Conservation (phyloP, 176 grass and related monocot species). For the Pontederia paniculata region DNA sequence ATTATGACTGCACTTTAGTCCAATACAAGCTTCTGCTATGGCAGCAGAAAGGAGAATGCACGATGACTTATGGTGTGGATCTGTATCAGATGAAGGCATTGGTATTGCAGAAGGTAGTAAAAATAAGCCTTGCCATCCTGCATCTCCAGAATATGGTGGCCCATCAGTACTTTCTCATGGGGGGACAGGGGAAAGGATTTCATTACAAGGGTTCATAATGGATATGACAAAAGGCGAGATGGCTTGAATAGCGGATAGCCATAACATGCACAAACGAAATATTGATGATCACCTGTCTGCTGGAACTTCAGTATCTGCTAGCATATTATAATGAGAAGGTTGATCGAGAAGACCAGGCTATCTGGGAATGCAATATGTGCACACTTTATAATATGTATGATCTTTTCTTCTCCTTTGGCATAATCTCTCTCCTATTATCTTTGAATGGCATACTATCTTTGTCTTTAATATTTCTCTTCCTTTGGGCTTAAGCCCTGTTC, state of each 20-base stretch:
- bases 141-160: constrained; percentile 14
- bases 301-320: constrained; percentile 9
- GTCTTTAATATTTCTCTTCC: constrained; percentile 5
- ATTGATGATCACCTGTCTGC: constrained; percentile 13
- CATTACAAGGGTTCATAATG: not conserved
- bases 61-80: constrained; percentile 95
- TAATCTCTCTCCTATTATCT: not conserved
- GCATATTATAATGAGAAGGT: constrained; percentile 22
- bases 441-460: constrained; percentile 9
- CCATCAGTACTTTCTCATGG: constrained; percentile 1
- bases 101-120: constrained; percentile 2
- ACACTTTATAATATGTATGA: constrained; percentile 78
- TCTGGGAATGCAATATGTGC: constrained; percentile 71
- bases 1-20: constrained; percentile 87
- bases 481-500: too few relatives aligned
- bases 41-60: constrained; percentile 83
- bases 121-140: not conserved
- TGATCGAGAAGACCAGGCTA: constrained; percentile 22
- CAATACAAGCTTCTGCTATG: constrained; percentile 95
- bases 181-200: not conserved
- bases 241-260: constrained; percentile 4
- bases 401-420: not conserved
- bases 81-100: constrained; percentile 14
- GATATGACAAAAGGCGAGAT: constrained; percentile 15
- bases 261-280: constrained; percentile 1